Evolutionary conservation across 1,284 basidiomycete genomes (phyloP).

Genomic region (Serendipita sp.): DNA sequence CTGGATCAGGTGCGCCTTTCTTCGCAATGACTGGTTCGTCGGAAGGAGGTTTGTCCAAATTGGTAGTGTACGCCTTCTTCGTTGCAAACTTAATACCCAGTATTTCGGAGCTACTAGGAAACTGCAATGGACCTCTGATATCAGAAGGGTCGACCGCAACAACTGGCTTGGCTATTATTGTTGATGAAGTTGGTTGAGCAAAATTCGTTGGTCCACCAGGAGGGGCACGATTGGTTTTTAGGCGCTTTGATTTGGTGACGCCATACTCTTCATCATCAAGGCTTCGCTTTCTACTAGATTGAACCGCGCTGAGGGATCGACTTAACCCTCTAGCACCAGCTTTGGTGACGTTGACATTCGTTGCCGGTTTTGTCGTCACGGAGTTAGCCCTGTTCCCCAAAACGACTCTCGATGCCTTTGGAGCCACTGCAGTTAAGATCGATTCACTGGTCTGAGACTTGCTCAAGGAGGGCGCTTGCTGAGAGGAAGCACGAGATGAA

Average conservation of each 20-base stretch:
- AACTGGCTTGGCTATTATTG: not conserved
- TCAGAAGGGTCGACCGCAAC: not conserved
- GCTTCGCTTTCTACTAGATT: not conserved
- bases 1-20: not conserved
- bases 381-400: not conserved
- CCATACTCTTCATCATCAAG: constrained; percentile 4
- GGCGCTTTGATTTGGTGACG: not conserved
- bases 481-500: not conserved
- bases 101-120: not conserved
- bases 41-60: not conserved
- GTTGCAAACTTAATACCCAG: not conserved
- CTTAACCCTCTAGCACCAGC: not conserved
- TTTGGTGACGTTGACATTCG: not conserved
- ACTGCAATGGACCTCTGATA: not conserved
- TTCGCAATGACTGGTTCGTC: not conserved
- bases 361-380: not conserved
- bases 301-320: not conserved
- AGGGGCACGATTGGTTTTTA: not conserved
- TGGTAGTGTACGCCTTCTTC: not conserved
- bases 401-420: not conserved
- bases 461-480: not conserved
- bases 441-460: not conserved
- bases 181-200: not conserved
- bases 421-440: not conserved
- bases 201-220: not conserved